Conservation (phyloP, 495 filamentous ascomycete species). For the Aspergillus ellipticus region DNA sequence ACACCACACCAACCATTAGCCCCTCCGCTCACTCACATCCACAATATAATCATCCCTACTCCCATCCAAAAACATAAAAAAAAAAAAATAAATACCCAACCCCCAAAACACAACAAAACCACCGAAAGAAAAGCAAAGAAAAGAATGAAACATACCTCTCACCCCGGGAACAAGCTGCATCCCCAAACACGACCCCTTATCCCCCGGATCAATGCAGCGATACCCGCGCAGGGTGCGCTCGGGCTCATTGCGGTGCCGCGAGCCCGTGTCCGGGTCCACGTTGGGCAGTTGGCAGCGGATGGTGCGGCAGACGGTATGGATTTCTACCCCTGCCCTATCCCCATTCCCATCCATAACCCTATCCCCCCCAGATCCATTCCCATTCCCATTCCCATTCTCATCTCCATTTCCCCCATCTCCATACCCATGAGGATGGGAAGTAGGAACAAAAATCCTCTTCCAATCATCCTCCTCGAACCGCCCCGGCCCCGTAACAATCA, state of each 20-base stretch:
- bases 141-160: constrained; percentile 20
- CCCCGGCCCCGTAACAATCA: constrained; percentile 63
- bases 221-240: constrained; percentile 66
- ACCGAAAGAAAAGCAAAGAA: background rate
- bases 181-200: constrained; percentile 74
- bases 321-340: constrained; percentile 14
- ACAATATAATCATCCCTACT: too few species aligned
- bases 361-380: background rate
- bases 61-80: background rate
- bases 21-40: too few species aligned
- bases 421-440: background rate
- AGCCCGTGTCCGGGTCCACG: constrained; percentile 68
- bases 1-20: too few species aligned
- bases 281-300: constrained; percentile 82
- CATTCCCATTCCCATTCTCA: background rate
- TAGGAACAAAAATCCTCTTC: constrained; percentile 61
- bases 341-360: background rate
- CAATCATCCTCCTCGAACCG: constrained; percentile 74
- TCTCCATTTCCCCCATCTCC: background rate
- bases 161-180: constrained; percentile 73
- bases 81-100: background rate
- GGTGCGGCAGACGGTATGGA: constrained; percentile 67
- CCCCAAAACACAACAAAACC: background rate
- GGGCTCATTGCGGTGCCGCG: constrained; percentile 68
- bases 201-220: constrained; percentile 71